phyloP scores from a whole-genome alignment of 1,284 basidiomycete species.

The Cryptococcus maquisensis region DNA sequence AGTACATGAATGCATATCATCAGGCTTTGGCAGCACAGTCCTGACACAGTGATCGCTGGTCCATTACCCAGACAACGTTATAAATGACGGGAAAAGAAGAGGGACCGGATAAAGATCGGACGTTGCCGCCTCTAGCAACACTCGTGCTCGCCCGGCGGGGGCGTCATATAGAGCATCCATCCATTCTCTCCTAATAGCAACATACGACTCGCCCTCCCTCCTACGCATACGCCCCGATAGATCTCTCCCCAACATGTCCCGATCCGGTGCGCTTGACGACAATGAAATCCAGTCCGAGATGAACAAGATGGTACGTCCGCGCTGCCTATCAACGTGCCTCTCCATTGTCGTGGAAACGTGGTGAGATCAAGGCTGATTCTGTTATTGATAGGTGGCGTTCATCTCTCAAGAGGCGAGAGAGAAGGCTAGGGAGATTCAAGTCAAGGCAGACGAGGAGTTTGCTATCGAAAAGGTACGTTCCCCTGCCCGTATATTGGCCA shows the following conservation, averaged over 20 bases:
- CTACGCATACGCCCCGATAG: neutral
- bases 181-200: neutral
- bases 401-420: slow-evolving; percentile 95
- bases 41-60: too few relatives aligned
- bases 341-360: slow-evolving; percentile 5
- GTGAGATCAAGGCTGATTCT: slow-evolving; percentile 5
- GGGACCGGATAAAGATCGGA: too few relatives aligned
- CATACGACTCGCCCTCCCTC: neutral
- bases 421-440: slow-evolving; percentile 92
- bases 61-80: too few relatives aligned
- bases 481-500: neutral
- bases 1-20: too few relatives aligned
- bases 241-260: slow-evolving; percentile 43
- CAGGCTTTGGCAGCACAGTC: too few relatives aligned
- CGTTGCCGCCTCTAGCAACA: neutral
- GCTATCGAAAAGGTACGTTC: slow-evolving; percentile 77
- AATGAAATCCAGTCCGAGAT: slow-evolving; percentile 95
- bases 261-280: slow-evolving; percentile 72
- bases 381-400: slow-evolving; percentile 71
- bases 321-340: neutral
- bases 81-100: too few relatives aligned
- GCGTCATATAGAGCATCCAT: neutral
- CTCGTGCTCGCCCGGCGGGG: too few relatives aligned
- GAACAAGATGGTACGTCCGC: slow-evolving; percentile 88
- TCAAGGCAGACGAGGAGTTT: slow-evolving; percentile 96